Conservation (phyloP, 2,329 filamentous ascomycete species). For the Ceratocystis diversiconidia region DNA sequence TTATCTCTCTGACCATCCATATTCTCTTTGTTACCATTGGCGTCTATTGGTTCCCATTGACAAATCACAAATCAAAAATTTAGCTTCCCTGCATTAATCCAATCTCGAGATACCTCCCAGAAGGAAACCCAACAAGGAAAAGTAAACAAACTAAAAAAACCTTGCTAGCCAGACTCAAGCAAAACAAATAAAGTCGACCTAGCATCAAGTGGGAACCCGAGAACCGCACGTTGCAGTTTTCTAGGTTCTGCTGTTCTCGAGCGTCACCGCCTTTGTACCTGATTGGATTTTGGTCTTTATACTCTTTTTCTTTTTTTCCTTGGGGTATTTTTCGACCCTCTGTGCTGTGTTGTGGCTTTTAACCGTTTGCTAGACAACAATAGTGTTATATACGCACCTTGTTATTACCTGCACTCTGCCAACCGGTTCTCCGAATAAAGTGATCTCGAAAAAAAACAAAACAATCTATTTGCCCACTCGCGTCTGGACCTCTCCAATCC, state of each 20-base stretch:
- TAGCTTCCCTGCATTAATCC: background rate
- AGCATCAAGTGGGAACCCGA: slow-evolving; percentile 10
- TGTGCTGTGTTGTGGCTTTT: background rate
- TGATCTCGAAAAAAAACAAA: background rate
- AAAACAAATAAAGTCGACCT: background rate
- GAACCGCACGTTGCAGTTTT: slow-evolving; percentile 6
- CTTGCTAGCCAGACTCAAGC: background rate
- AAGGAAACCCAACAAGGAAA: background rate
- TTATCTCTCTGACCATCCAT: background rate
- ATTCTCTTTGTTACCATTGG: background rate
- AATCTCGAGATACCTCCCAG: background rate
- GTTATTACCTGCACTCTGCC: background rate
- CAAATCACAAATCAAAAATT: background rate
- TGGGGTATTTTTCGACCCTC: background rate
- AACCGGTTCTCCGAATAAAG: background rate
- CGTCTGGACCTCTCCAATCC: background rate
- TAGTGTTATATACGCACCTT: slow-evolving; percentile 1
- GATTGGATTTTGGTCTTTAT: slow-evolving; percentile 17
- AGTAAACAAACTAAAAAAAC: slow-evolving; percentile 7
- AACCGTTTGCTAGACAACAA: background rate
- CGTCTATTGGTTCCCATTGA: background rate
- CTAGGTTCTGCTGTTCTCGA: background rate
- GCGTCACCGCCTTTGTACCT: slow-evolving; percentile 17
- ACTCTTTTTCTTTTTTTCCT: slow-evolving; percentile 11
- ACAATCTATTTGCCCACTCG: background rate